These are phyloP conservation scores for Phytopythium oedochilum DNA, from an alignment of 352 stramenopile genomes.

Conservation along the genomic window DNA sequence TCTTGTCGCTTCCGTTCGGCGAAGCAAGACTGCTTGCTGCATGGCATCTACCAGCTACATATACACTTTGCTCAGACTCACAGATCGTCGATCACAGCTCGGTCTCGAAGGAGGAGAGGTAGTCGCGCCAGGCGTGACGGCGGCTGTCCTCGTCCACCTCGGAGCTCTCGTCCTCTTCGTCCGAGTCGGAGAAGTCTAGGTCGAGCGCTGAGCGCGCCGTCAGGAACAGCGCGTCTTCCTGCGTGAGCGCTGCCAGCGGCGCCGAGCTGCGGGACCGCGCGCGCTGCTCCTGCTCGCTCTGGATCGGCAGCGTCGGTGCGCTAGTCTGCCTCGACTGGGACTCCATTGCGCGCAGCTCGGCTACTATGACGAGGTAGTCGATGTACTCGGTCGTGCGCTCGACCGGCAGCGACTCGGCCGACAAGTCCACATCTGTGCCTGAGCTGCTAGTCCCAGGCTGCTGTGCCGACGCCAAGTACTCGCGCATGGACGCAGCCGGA, in stretches of 20 bases:
- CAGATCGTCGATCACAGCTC: neutral
- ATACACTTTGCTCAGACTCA: neutral
- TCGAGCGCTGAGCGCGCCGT: constrained; percentile 17
- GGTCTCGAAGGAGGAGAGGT: constrained; percentile 2
- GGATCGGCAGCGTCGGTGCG: neutral
- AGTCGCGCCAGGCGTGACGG: neutral
- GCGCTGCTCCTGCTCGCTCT: constrained; percentile 4
- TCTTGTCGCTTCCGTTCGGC: neutral
- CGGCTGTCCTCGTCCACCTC: constrained; percentile 2
- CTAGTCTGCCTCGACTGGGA: constrained; percentile 18
- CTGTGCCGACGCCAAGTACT: neutral
- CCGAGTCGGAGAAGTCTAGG: constrained; percentile 14
- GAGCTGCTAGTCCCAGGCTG: too few species aligned
- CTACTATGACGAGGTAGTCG: constrained; percentile 17
- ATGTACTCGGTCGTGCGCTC: constrained; percentile 13
- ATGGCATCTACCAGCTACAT: neutral
- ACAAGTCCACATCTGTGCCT: neutral
- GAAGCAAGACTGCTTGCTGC: neutral
- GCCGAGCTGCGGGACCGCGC: neutral
- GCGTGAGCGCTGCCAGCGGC: constrained; percentile 6
- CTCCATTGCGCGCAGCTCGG: constrained; percentile 10
- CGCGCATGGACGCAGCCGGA: neutral
- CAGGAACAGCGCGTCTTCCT: constrained; percentile 11
- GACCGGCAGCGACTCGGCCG: neutral
- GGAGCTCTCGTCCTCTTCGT: constrained; percentile 2